Evolutionary conservation across 1,284 basidiomycete species (phyloP), one percentile per base, ranked within the genome.

Genomic region (Puccinia triticina): DNA sequence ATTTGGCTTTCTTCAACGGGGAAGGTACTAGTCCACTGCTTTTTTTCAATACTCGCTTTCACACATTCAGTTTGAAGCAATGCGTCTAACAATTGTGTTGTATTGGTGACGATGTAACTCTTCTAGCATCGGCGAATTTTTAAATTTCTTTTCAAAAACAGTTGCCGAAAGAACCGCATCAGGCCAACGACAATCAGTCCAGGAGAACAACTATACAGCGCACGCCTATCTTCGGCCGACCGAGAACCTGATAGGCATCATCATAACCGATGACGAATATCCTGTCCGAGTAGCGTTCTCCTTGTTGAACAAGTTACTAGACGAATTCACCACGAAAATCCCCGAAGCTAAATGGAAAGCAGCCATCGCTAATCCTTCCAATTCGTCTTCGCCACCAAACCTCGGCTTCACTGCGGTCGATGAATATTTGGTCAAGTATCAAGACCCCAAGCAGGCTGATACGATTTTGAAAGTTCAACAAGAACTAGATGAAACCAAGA

Each of bases 401-500:
- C 43, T 67, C 46, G 53, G 86, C 83, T 85, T 88, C 87, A 85
- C 89, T 0, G 88, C 93, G 82, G 90, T 95, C 84, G 90, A 91
- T 76, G 91, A 90, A 23, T 98, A 96, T 87, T 88, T 99, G 73
- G 89, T 91, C 87, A 95, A 96, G 88, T 99, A 98, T 88, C 97
- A 99, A 89, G 97, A 99, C 88, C 97, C 97, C 11, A 91, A 92
- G 84, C 96, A 99, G 89, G 97, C 97, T 5, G 97, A 99, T 89
- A 93, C 94, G 26, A 98, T 99, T 86, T 96, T 99, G 96, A 92
- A 93, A 85, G 97, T 99, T 23, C 97, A 99, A 88, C 93, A 95
- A 87, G 97, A 99, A 87, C 88, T 99, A 72, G 97, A 99, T 87
- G 97, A 99, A 89, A 99, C 97, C 11, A 99, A 99, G 92, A 96